Percentiles rank a stretch among this genome's conserved stretches.
phyloP scores from a whole-genome alignment of 441 rosid genomes.

The Jatropha podagrica region DNA sequence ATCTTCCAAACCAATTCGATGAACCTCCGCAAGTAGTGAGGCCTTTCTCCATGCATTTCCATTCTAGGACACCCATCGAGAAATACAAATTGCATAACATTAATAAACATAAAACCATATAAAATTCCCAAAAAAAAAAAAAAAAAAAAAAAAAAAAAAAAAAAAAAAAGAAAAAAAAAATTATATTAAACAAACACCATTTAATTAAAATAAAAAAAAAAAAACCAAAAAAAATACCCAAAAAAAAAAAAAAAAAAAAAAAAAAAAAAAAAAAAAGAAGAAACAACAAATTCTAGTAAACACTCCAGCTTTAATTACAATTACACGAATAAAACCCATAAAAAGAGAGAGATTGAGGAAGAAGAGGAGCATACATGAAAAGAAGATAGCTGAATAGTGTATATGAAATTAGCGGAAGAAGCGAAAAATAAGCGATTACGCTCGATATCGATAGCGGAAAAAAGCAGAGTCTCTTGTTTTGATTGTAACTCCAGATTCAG shows the following conservation, averaged over 20 bases:
- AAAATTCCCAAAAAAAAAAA: not conserved
- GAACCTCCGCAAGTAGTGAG: constrained; percentile 41
- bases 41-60: constrained; percentile 41
- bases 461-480: constrained; percentile 49
- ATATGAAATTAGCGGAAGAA: constrained; percentile 60
- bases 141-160: not conserved
- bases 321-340: not conserved
- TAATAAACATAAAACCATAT: not conserved
- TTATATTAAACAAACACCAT: too few species aligned
- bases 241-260: too few species aligned
- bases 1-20: constrained; percentile 57
- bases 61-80: constrained; percentile 40
- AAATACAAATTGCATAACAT: not conserved
- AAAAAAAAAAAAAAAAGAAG: too few species aligned
- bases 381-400: constrained; percentile 59
- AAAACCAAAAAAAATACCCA: too few species aligned
- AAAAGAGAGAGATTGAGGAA: not conserved
- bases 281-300: not conserved
- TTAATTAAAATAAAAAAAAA: too few species aligned
- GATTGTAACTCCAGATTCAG: constrained; percentile 56
- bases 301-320: not conserved
- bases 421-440: constrained; percentile 79
- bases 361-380: constrained; percentile 46
- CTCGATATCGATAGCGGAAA: constrained; percentile 77
- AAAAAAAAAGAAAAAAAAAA: too few species aligned